phyloP scores from a whole-genome alignment of 2,329 filamentous ascomycete genomes.

The Myriangium duriaei region DNA sequence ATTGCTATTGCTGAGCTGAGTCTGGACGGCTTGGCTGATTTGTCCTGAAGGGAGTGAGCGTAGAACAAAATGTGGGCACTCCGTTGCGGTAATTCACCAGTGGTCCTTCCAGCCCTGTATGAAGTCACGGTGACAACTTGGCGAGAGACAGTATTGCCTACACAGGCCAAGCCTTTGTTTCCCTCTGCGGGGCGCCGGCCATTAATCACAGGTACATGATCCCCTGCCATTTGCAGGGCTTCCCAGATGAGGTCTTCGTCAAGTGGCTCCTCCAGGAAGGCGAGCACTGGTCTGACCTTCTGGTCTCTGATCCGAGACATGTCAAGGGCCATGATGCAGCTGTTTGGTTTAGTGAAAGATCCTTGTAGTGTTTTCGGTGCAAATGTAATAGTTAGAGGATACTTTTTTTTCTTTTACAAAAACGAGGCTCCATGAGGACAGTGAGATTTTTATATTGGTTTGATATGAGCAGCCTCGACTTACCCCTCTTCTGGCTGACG shows the following conservation, averaged over 20 bases:
- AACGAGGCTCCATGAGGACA: too few relatives aligned
- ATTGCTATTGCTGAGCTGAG: neutral
- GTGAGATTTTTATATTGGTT: too few relatives aligned
- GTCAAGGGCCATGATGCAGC: too few relatives aligned
- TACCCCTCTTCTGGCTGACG: too few relatives aligned
- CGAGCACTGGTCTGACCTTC: neutral
- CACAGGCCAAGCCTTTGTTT: neutral
- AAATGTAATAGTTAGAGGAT: too few relatives aligned
- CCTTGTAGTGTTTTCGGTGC: too few relatives aligned
- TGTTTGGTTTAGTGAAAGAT: too few relatives aligned
- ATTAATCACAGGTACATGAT: neutral
- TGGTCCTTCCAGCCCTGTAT: neutral
- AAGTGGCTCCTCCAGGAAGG: neutral
- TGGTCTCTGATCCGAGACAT: neutral
- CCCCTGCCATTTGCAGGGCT: constrained; percentile 2
- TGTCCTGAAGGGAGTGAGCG: neutral
- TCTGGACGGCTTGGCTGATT: neutral
- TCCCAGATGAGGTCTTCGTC: constrained; percentile 1
- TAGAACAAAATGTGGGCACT: neutral
- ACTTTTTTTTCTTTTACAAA: too few relatives aligned
- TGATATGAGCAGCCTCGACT: too few relatives aligned
- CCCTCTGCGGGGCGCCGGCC: neutral
- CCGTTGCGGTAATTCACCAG: too few relatives aligned
- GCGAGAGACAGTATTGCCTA: neutral
- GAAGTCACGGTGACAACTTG: neutral